These are phyloP conservation scores for Rhizopogon vesiculosus DNA, from an alignment of 768 basidiomycete genomes.

Conservation along the genomic window DNA sequence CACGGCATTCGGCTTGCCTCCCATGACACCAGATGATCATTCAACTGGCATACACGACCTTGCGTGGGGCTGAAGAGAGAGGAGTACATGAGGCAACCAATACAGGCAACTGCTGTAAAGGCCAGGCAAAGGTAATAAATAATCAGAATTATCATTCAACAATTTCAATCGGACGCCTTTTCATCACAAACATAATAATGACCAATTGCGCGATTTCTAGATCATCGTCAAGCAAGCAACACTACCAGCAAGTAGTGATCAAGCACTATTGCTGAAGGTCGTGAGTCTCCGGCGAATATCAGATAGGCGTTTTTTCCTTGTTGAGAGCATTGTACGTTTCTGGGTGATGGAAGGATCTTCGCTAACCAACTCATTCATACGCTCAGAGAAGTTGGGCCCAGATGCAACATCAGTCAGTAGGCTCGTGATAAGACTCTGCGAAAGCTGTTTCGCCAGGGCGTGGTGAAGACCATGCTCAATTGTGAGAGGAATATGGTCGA, in stretches of 20 bases:
- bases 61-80: too few relatives aligned
- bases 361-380: slow-evolving; percentile 36
- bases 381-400: slow-evolving; percentile 15
- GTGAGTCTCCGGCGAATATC: slow-evolving; percentile 32
- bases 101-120: too few relatives aligned
- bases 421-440: slow-evolving; percentile 29
- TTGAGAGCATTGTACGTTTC: slow-evolving; percentile 29
- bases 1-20: too few relatives aligned
- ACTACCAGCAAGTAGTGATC: background rate
- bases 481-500: slow-evolving; percentile 48
- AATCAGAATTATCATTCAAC: too few relatives aligned
- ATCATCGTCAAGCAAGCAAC: background rate
- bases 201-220: too few relatives aligned
- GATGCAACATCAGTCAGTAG: slow-evolving; percentile 21
- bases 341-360: slow-evolving; percentile 38
- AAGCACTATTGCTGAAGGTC: slow-evolving; percentile 13
- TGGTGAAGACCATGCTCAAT: slow-evolving; percentile 44
- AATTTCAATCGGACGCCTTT: too few relatives aligned
- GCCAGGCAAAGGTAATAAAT: too few relatives aligned
- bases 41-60: too few relatives aligned
- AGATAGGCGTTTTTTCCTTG: slow-evolving; percentile 32
- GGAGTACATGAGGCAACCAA: too few relatives aligned
- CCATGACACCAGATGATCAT: too few relatives aligned
- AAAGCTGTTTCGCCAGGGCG: slow-evolving; percentile 30
- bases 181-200: too few relatives aligned